phyloP scores from a whole-genome alignment of 306 rosid species.

The Pterocarpus santalinus region DNA sequence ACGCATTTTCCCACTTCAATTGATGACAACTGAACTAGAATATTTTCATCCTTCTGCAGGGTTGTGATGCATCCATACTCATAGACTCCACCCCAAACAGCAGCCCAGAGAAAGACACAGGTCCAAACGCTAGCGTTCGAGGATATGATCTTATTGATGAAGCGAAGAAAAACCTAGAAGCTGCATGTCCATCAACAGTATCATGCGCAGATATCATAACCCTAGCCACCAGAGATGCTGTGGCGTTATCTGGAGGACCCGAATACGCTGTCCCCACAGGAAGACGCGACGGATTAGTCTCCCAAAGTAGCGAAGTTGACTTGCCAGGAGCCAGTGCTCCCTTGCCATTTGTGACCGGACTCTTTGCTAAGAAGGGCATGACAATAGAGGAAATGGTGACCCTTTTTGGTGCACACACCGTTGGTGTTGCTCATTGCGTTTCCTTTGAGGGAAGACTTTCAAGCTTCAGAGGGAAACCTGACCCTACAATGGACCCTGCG shows the following conservation, averaged over 20 bases:
- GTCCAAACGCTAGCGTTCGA: slow-evolving; percentile 46
- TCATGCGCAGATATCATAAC: slow-evolving; percentile 73
- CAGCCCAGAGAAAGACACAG: slow-evolving; percentile 44
- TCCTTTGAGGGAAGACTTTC: slow-evolving; percentile 51
- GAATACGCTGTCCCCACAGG: slow-evolving; percentile 59
- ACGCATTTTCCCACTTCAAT: not conserved
- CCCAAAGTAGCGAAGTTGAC: not conserved
- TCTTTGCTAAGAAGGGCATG: slow-evolving; percentile 44
- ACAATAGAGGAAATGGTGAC: slow-evolving; percentile 62
- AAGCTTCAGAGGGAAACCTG: slow-evolving; percentile 37
- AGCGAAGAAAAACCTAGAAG: slow-evolving; percentile 54
- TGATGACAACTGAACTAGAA: not conserved
- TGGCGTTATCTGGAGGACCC: slow-evolving; percentile 63
- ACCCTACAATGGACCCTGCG: slow-evolving; percentile 63
- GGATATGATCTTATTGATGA: slow-evolving; percentile 63
- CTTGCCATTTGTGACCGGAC: not conserved
- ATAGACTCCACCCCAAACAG: slow-evolving; percentile 49
- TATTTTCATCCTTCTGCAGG: slow-evolving; percentile 41
- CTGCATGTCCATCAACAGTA: slow-evolving; percentile 62
- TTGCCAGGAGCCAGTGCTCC: slow-evolving; percentile 55
- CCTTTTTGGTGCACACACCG: slow-evolving; percentile 69
- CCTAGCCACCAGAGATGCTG: slow-evolving; percentile 63
- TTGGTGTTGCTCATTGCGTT: slow-evolving; percentile 56
- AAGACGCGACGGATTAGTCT: slow-evolving; percentile 57
- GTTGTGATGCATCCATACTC: slow-evolving; percentile 71